phyloP scores from a whole-genome alignment of 2,329 filamentous ascomycete species.

The Karstenula rhodostoma region DNA sequence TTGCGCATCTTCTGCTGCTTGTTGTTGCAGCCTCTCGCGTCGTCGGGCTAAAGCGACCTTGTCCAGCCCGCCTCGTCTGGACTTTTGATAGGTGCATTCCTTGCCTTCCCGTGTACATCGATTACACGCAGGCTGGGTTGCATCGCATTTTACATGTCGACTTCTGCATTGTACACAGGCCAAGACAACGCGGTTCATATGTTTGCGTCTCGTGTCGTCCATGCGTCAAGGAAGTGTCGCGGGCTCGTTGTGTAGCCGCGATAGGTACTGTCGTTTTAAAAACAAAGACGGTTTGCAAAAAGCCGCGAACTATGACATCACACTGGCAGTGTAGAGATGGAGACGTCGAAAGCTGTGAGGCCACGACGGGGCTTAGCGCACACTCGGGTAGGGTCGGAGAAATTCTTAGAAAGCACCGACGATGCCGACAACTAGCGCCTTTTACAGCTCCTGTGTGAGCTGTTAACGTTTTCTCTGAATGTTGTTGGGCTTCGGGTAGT shows the following conservation, averaged over 20 bases:
- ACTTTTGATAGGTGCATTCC: constrained; percentile 44
- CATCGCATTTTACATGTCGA: constrained; percentile 47
- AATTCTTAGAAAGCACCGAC: background rate
- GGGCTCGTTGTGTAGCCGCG: background rate
- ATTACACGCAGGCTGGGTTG: constrained; percentile 40
- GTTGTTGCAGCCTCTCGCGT: constrained; percentile 35
- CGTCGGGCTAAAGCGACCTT: constrained; percentile 43
- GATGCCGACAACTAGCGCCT: background rate
- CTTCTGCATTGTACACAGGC: constrained; percentile 46
- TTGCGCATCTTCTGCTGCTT: constrained; percentile 27
- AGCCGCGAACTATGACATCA: background rate
- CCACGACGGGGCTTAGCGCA: background rate
- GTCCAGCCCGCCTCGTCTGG: constrained; percentile 44
- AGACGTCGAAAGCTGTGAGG: background rate
- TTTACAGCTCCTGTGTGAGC: background rate
- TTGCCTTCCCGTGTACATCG: constrained; percentile 44
- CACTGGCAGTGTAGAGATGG: background rate
- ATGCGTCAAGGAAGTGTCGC: constrained; percentile 20
- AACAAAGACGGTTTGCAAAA: background rate
- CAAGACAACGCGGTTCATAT: constrained; percentile 39
- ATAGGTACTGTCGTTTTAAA: background rate
- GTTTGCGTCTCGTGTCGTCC: constrained; percentile 30
- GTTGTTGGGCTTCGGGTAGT: background rate
- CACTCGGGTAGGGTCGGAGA: background rate
- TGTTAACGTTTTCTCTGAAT: too few relatives aligned